These are phyloP conservation scores for Trichocladium uniseriatum DNA, from an alignment of 495 filamentous ascomycete genomes.

Conservation along the genomic window DNA sequence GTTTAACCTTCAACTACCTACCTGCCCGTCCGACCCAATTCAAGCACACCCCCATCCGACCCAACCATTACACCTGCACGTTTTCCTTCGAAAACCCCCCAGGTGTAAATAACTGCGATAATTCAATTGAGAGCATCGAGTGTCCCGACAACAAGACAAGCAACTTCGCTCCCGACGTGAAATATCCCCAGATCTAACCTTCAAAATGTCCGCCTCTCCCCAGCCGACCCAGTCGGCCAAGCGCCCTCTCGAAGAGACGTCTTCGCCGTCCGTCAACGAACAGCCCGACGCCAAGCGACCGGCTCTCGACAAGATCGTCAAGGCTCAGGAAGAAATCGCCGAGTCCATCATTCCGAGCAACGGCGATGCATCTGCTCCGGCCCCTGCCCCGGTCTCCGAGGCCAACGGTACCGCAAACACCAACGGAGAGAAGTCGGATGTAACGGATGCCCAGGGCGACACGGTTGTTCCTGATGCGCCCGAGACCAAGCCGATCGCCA, in stretches of 20 bases:
- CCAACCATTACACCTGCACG: constrained; percentile 66
- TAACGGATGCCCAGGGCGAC: constrained; percentile 50
- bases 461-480: constrained; percentile 67
- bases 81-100: constrained; percentile 73
- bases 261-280: constrained; percentile 84
- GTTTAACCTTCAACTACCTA: constrained; percentile 19
- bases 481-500: constrained; percentile 34
- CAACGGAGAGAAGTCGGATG: constrained; percentile 47
- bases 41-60: constrained; percentile 16
- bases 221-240: constrained; percentile 57
- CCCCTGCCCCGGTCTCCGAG: constrained; percentile 16
- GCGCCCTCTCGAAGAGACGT: constrained; percentile 92
- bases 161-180: constrained; percentile 21
- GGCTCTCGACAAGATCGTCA: constrained; percentile 83
- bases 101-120: constrained; percentile 68
- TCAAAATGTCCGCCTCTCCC: constrained; percentile 48
- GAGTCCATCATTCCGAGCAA: constrained; percentile 32
- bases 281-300: constrained; percentile 96
- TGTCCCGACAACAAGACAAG: constrained; percentile 13
- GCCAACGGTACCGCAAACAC: constrained; percentile 38
- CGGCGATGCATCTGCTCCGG: constrained; percentile 24
- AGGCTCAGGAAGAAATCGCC: constrained; percentile 38
- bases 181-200: constrained; percentile 21
- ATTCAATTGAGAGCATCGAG: constrained; percentile 46
- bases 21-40: constrained; percentile 22